These are phyloP conservation scores for Polytrichum formosum DNA, from an alignment of 225 moss, liverwort and hornwort genomes.

Conservation along the genomic window DNA sequence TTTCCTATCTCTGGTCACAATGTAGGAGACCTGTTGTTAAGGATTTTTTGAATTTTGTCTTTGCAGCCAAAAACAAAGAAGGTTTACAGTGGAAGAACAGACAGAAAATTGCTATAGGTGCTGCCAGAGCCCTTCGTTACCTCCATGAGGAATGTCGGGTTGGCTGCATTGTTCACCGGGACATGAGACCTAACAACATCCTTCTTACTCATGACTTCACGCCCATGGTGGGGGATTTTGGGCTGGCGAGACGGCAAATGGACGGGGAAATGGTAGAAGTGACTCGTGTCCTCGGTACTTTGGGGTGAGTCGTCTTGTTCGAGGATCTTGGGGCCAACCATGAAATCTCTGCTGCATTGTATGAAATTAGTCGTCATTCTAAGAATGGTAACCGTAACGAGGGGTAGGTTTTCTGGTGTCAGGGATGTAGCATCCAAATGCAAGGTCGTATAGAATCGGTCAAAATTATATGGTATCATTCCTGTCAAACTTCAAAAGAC, in stretches of 20 bases:
- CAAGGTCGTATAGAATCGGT: no score
- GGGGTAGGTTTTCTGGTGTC: no score
- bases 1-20: no score
- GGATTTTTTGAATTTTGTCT: background rate
- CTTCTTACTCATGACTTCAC: slow-evolving; percentile 67
- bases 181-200: slow-evolving; percentile 69
- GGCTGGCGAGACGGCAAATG: slow-evolving; percentile 70
- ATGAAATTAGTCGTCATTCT: no score
- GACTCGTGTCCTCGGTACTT: slow-evolving; percentile 76
- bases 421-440: no score
- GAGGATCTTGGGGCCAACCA: background rate
- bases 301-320: slow-evolving; percentile 44
- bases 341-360: no score
- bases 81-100: slow-evolving; percentile 53
- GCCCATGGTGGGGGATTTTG: slow-evolving; percentile 80
- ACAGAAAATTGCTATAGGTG: slow-evolving; percentile 65
- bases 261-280: slow-evolving; percentile 64
- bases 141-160: slow-evolving; percentile 67
- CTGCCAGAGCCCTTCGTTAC: slow-evolving; percentile 60
- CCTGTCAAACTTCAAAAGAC: no score
- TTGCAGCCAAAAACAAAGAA: slow-evolving; percentile 52
- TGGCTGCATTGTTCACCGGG: slow-evolving; percentile 71
- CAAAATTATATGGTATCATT: no score
- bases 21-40: no score
- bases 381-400: no score